phyloP scores from a whole-genome alignment of 2,329 filamentous ascomycete genomes.

The Ascochyta clinopodiicola region DNA sequence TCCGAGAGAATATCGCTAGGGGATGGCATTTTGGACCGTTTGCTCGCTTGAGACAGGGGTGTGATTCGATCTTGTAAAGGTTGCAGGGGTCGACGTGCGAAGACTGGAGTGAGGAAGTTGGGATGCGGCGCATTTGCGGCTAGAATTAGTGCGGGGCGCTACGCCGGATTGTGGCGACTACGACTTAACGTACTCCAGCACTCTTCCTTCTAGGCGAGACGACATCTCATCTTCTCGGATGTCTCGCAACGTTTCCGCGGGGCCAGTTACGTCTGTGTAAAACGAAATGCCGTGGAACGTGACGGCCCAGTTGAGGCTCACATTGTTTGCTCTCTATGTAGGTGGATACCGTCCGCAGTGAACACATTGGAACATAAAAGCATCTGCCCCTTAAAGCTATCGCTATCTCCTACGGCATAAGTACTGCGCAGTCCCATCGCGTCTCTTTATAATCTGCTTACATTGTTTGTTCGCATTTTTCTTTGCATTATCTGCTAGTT shows the following conservation, averaged over 20 bases:
- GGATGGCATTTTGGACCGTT: conserved; percentile 33
- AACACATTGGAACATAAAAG: not conserved
- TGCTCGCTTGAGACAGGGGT: not conserved
- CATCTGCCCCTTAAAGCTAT: no score
- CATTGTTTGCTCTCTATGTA: not conserved
- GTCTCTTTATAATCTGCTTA: not conserved
- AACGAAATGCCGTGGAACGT: not conserved
- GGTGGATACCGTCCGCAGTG: not conserved
- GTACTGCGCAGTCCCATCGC: not conserved
- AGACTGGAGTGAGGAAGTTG: conserved; percentile 17
- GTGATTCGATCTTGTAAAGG: not conserved
- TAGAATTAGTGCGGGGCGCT: conserved; percentile 16
- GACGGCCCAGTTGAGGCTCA: not conserved
- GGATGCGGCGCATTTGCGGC: conserved; percentile 17
- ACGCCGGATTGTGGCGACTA: conserved; percentile 8
- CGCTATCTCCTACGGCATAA: not conserved
- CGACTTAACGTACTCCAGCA: not conserved
- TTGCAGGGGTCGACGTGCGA: conserved; percentile 9
- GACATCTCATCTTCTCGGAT: not conserved
- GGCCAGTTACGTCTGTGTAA: not conserved
- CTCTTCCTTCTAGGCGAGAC: not conserved
- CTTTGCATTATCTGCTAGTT: not conserved
- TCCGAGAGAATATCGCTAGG: conserved; percentile 41
- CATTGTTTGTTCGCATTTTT: not conserved
- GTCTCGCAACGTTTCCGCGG: not conserved